Percentiles rank a stretch among this genome's conserved stretches.
phyloP scores from a whole-genome alignment of 805 yeast genomes.

The Blastobotrys terrestris region DNA sequence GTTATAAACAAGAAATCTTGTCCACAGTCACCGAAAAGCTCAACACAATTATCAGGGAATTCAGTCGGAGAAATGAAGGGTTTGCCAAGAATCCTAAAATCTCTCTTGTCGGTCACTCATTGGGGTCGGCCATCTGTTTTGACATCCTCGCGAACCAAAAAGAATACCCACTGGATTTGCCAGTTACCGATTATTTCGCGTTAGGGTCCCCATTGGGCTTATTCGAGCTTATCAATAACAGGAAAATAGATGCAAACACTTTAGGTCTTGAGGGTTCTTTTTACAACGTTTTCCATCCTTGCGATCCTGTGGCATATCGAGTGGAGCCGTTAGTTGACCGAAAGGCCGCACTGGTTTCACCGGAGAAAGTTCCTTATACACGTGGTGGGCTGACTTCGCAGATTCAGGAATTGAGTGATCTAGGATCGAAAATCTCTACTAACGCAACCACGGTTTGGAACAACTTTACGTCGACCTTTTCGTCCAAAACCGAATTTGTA shows the following conservation, averaged over 20 bases:
- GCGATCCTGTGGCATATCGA: conserved; percentile 88
- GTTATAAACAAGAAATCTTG: conserved; percentile 55
- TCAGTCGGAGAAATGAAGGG: conserved; percentile 34
- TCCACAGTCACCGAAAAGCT: conserved; percentile 55
- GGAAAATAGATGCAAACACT: conserved; percentile 39
- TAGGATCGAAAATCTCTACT: conserved; percentile 15
- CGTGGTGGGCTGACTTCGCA: conserved; percentile 35
- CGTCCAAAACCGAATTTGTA: neutral
- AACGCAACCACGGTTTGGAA: conserved; percentile 17
- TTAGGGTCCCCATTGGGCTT: conserved; percentile 91
- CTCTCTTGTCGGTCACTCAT: conserved; percentile 82
- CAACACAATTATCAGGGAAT: conserved; percentile 39
- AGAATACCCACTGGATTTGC: neutral
- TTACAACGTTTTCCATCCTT: conserved; percentile 81
- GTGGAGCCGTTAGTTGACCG: conserved; percentile 72
- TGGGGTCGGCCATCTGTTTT: conserved; percentile 79
- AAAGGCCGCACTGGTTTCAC: conserved; percentile 43
- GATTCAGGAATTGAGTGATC: conserved; percentile 31
- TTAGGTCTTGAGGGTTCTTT: conserved; percentile 33
- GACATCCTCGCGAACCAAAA: conserved; percentile 51
- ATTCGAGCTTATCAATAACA: conserved; percentile 65
- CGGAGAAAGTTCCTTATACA: conserved; percentile 53
- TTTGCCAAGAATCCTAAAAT: conserved; percentile 62
- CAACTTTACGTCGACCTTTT: conserved; percentile 4
- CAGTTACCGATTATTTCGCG: conserved; percentile 39